Evolutionary conservation across 441 rosid genomes (phyloP).

Genomic region (Gossypium laxum): DNA sequence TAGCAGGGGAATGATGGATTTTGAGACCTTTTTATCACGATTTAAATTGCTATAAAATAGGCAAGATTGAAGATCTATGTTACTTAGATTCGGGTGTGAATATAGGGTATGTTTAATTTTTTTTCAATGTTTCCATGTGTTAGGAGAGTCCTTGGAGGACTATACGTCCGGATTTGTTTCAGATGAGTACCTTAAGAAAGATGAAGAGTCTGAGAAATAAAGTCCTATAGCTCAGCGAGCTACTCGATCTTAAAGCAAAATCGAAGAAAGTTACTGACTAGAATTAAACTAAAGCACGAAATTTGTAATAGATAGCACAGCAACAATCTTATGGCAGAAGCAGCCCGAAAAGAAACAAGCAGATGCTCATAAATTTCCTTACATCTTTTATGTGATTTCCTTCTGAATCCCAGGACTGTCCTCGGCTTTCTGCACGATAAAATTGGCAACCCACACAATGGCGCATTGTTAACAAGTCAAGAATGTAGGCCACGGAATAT

Average conservation of each 20-base stretch:
- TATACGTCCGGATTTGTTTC: not conserved
- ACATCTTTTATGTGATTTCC: constrained; percentile 74
- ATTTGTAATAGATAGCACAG: not conserved
- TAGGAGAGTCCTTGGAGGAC: too few species aligned
- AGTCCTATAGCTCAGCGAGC: not conserved
- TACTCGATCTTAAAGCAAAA: not conserved
- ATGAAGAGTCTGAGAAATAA: not conserved
- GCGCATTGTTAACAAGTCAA: constrained; percentile 57
- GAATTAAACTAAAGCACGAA: not conserved
- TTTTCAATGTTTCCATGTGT: too few species aligned
- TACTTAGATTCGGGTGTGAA: not conserved
- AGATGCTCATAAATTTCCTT: constrained; percentile 14
- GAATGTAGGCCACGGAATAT: constrained; percentile 65
- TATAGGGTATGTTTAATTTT: not conserved
- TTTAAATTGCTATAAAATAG: not conserved
- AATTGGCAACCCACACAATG: constrained; percentile 89
- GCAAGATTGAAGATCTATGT: not conserved
- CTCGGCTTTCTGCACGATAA: constrained; percentile 72
- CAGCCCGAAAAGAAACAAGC: not conserved
- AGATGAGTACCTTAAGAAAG: not conserved
- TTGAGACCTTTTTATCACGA: not conserved
- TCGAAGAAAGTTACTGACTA: not conserved
- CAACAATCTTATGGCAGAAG: not conserved
- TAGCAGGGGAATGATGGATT: not conserved
- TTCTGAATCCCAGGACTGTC: constrained; percentile 62